Conservation (phyloP, 768 basidiomycete genomes). For the Tricholoma hemisulphureum region DNA sequence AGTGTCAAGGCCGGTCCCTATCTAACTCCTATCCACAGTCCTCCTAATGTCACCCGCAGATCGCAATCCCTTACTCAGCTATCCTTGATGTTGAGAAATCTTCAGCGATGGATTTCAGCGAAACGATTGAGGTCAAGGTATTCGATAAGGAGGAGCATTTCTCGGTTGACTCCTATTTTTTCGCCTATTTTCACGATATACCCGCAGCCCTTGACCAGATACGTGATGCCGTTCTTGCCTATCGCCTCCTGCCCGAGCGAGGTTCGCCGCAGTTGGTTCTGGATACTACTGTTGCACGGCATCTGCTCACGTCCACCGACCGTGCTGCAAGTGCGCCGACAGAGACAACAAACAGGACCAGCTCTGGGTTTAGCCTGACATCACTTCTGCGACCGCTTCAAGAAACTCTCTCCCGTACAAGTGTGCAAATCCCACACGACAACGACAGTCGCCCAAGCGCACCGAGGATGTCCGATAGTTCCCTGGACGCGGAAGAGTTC, state of each 20-base stretch:
- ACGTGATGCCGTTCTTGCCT: slow-evolving; percentile 65
- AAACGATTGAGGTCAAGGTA: slow-evolving; percentile 93
- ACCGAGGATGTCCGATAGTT: slow-evolving; percentile 27
- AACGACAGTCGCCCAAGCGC: slow-evolving; percentile 27
- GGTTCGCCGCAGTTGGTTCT: slow-evolving; percentile 42
- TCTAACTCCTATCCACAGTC: background rate
- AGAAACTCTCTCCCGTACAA: slow-evolving; percentile 39
- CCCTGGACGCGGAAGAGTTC: slow-evolving; percentile 56
- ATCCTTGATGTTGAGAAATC: slow-evolving; percentile 88
- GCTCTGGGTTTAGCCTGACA: slow-evolving; percentile 60
- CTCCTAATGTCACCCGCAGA: slow-evolving; percentile 39
- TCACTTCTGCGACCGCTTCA: slow-evolving; percentile 69
- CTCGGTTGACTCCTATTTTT: slow-evolving; percentile 86
- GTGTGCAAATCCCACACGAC: slow-evolving; percentile 24
- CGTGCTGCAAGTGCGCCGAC: slow-evolving; percentile 40
- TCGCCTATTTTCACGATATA: slow-evolving; percentile 90
- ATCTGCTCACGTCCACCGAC: slow-evolving; percentile 34
- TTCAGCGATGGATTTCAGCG: slow-evolving; percentile 90
- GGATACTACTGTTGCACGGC: slow-evolving; percentile 57
- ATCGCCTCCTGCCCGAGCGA: slow-evolving; percentile 41
- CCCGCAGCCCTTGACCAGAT: slow-evolving; percentile 78
- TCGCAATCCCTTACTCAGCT: slow-evolving; percentile 90
- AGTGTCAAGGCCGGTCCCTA: slow-evolving; percentile 72
- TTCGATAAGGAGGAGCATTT: slow-evolving; percentile 79
- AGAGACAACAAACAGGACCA: slow-evolving; percentile 31